Base-by-base conservation (phyloP, 495 filamentous ascomycete species). In the Parmelia sp. region DNA sequence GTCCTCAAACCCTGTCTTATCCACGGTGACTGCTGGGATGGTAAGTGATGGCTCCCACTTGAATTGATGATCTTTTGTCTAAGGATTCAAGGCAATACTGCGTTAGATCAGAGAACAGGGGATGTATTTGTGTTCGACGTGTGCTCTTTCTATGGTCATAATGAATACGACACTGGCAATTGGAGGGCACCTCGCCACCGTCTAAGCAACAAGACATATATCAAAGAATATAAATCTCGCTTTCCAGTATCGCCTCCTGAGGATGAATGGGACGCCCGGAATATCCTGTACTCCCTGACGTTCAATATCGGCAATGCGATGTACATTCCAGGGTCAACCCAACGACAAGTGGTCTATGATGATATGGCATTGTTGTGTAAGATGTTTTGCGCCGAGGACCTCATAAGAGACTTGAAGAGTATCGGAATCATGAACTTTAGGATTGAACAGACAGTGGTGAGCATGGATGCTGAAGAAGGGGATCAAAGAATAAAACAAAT, bases 21-120 rank as follows among this genome's bases (percentile, higher is more conserved):
- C 0, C 79, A 82, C 64, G 80, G 78, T 10, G 76, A 82, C 66
- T 66, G 77, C 31, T 82, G 79, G 79, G 72, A 81, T 62, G 65
- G 64, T 61, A 42, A 65, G 62, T 51, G 19, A 36, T 49, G 27
- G 42, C 15, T 56, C 14, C 14, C 23, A 51, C 55, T 27, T 25
- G 53, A 40, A 15, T n/a, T n/a, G 4, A 33, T 6, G 47, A 14
- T 29, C 15, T 42, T 56, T 56, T 17, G 51, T 40, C n/a, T 62
- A 27, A 62, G 6, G 42, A 4, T 21, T 1, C 7, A 17, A 65
- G 77, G 68, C 23, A 83, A 82, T 63, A 71, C 74, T 4, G 78
- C 74, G 0, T 59, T 73, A 12, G 73, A 81, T 66, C 37, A 57
- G 4, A 45, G 64, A 4, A 79, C 68, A 3, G 74, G 71, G 0